These are phyloP conservation scores for Trichoderma breve DNA, from an alignment of 2,329 filamentous ascomycete species.

Conservation along the genomic window DNA sequence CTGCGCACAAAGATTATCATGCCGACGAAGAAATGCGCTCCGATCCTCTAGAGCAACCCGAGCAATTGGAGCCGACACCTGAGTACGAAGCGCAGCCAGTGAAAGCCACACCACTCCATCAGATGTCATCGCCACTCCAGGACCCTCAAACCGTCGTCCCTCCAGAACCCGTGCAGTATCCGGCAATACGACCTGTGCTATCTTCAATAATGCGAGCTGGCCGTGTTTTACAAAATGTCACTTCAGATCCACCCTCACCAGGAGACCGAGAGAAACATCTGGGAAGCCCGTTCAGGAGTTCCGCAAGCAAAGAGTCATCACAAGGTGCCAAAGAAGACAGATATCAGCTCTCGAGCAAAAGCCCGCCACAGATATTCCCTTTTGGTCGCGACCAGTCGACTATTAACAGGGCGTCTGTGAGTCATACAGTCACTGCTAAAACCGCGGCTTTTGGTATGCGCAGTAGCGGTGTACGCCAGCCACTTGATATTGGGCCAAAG, in stretches of 20 bases:
- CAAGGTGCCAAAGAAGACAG: slow-evolving; percentile 30
- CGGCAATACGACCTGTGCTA: slow-evolving; percentile 43
- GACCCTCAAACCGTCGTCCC: slow-evolving; percentile 33
- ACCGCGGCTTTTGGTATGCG: neutral
- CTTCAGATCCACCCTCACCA: slow-evolving; percentile 58
- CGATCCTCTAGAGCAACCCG: neutral
- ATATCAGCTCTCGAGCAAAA: slow-evolving; percentile 30
- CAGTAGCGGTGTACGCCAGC: slow-evolving; percentile 17
- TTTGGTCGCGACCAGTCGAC: slow-evolving; percentile 22
- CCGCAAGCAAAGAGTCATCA: slow-evolving; percentile 37
- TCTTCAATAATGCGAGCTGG: slow-evolving; percentile 60
- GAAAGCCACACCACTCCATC: slow-evolving; percentile 38
- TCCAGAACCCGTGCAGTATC: slow-evolving; percentile 31
- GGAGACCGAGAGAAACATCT: slow-evolving; percentile 50
- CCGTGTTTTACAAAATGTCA: slow-evolving; percentile 55
- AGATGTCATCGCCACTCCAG: slow-evolving; percentile 39
- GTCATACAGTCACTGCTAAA: slow-evolving; percentile 27
- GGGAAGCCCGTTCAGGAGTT: slow-evolving; percentile 54
- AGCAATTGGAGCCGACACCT: slow-evolving; percentile 17
- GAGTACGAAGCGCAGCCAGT: slow-evolving; percentile 22
- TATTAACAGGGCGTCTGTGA: slow-evolving; percentile 23
- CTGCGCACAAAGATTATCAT: neutral
- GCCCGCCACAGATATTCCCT: slow-evolving; percentile 29
- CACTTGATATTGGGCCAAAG: slow-evolving; percentile 30
- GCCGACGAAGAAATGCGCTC: slow-evolving; percentile 22